Percentiles rank a stretch among this genome's conserved stretches.
Evolutionary conservation across 768 basidiomycete species (phyloP).

Genomic region (Pisolithus tinctorius): DNA sequence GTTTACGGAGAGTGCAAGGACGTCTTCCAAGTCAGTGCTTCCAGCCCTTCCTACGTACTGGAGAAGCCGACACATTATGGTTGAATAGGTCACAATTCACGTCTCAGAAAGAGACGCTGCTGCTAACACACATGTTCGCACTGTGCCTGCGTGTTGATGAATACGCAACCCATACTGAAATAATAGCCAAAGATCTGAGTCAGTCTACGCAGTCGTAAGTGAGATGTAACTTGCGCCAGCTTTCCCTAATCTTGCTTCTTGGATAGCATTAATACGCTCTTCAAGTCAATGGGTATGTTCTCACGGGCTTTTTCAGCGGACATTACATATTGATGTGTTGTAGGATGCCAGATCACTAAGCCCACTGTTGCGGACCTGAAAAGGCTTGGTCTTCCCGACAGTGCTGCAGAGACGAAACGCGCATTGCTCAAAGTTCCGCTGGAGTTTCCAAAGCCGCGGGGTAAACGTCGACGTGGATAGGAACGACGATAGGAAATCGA

Average conservation of each 20-base stretch:
- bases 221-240: neutral
- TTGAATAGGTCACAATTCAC: slow-evolving; percentile 31
- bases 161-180: slow-evolving; percentile 61
- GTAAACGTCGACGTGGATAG: slow-evolving; percentile 24
- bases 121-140: slow-evolving; percentile 76
- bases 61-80: neutral
- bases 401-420: slow-evolving; percentile 55
- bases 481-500: no score
- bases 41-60: neutral
- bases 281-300: slow-evolving; percentile 62
- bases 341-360: slow-evolving; percentile 68
- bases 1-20: slow-evolving; percentile 74
- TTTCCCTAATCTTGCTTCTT: slow-evolving; percentile 2
- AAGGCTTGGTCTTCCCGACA: slow-evolving; percentile 59
- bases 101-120: slow-evolving; percentile 60
- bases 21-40: slow-evolving; percentile 51
- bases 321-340: neutral
- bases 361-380: slow-evolving; percentile 58
- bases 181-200: slow-evolving; percentile 69
- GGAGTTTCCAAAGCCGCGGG: slow-evolving; percentile 65
- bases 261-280: slow-evolving; percentile 54
- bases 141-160: slow-evolving; percentile 75
- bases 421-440: slow-evolving; percentile 74
- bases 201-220: slow-evolving; percentile 61
- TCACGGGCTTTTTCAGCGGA: neutral